Conservation (phyloP, 164 flowering plant species). For the Berberis vulgaris region DNA sequence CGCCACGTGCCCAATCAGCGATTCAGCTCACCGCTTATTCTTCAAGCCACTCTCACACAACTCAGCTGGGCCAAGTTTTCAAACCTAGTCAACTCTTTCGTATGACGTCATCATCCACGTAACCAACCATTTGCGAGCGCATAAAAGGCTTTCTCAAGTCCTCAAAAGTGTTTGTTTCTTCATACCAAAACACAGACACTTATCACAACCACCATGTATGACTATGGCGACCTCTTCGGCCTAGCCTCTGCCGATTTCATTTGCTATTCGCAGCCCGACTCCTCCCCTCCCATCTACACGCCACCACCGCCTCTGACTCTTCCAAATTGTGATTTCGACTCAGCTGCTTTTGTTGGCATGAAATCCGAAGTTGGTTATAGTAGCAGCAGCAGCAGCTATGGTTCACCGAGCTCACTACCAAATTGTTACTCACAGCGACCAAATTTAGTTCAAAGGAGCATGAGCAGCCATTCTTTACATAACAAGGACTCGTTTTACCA, state of each 20-base stretch:
- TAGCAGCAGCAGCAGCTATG: slow-evolving; percentile 26
- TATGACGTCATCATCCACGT: slow-evolving; percentile 10
- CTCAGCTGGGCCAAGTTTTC: neutral
- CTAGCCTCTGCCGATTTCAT: neutral
- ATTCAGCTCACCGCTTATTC: no score
- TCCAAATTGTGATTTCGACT: slow-evolving; percentile 6
- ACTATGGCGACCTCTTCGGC: neutral
- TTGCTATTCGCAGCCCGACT: neutral
- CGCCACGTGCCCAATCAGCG: no score
- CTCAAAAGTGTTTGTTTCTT: neutral
- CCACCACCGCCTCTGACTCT: neutral
- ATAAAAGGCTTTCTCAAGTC: neutral
- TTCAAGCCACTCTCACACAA: neutral
- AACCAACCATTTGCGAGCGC: neutral
- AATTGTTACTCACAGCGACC: no score
- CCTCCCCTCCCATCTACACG: neutral
- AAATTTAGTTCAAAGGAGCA: slow-evolving; percentile 44
- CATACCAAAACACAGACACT: neutral
- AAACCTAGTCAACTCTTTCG: neutral
- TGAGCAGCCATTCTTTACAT: slow-evolving; percentile 26
- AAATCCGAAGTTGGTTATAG: slow-evolving; percentile 19
- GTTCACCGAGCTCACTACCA: slow-evolving; percentile 23
- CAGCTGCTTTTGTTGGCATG: slow-evolving; percentile 10
- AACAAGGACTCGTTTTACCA: neutral
- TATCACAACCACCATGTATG: slow-evolving; percentile 2